Percentiles rank a stretch among this genome's conserved stretches.
Evolutionary conservation across 2,329 filamentous ascomycete genomes (phyloP).

Genomic region (Penicillium sp.): DNA sequence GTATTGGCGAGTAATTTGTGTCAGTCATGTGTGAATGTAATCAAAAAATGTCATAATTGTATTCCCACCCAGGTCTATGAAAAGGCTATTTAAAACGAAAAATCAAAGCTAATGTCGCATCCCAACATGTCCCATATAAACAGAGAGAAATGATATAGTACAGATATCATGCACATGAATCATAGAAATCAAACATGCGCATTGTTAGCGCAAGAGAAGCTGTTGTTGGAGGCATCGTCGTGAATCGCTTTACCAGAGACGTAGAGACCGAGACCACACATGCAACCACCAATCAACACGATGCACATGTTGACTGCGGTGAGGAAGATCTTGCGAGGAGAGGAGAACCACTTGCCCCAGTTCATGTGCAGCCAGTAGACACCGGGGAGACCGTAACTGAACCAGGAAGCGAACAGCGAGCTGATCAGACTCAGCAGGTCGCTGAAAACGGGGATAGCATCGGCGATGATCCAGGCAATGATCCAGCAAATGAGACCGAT

Average conservation of each 20-base stretch:
- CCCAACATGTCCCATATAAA: slow-evolving; percentile 2
- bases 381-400: slow-evolving; percentile 40
- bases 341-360: slow-evolving; percentile 40
- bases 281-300: slow-evolving; percentile 34
- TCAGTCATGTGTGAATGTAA: too few relatives aligned
- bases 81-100: background rate
- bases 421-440: slow-evolving; percentile 61
- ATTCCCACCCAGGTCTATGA: background rate
- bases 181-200: background rate
- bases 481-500: slow-evolving; percentile 58
- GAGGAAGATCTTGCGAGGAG: slow-evolving; percentile 45
- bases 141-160: slow-evolving; percentile 1
- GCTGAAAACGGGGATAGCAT: slow-evolving; percentile 67
- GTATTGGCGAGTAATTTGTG: too few relatives aligned
- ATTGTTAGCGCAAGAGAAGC: slow-evolving; percentile 42
- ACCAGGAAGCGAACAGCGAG: slow-evolving; percentile 15
- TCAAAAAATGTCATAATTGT: background rate
- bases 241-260: slow-evolving; percentile 25
- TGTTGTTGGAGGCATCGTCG: slow-evolving; percentile 30
- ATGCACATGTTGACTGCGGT: slow-evolving; percentile 46
- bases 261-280: slow-evolving; percentile 27
- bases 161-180: slow-evolving; percentile 1
- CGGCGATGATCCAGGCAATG: slow-evolving; percentile 64
- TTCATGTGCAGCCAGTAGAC: slow-evolving; percentile 52
- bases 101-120: background rate